These are phyloP conservation scores for Schrenkiella parvula DNA, from an alignment of 345 rosid species.

Conservation along the genomic window DNA sequence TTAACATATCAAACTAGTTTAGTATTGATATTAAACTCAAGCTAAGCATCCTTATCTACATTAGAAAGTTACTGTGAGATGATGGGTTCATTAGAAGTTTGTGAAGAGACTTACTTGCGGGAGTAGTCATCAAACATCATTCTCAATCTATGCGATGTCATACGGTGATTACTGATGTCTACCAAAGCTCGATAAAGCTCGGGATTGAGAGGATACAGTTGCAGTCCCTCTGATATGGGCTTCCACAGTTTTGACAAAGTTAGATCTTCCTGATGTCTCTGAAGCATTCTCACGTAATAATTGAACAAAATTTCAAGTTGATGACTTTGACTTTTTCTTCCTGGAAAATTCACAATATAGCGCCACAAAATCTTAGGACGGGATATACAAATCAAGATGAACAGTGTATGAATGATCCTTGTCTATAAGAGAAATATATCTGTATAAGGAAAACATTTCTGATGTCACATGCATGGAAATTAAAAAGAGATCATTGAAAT, in stretches of 20 bases:
- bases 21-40: neutral
- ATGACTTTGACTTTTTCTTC: constrained; percentile 67
- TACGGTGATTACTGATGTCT: constrained; percentile 61
- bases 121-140: constrained; percentile 61
- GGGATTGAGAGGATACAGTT: constrained; percentile 69
- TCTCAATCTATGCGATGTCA: constrained; percentile 78
- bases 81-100: constrained; percentile 5
- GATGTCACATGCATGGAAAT: constrained; percentile 5
- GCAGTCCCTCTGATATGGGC: constrained; percentile 63
- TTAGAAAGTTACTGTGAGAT: neutral
- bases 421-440: neutral
- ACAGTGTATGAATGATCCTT: constrained; percentile 5
- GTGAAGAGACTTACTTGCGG: constrained; percentile 51
- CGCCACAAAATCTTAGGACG: neutral
- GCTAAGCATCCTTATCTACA: constrained; percentile 3
- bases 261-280: constrained; percentile 58
- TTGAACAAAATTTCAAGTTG: constrained; percentile 62
- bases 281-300: constrained; percentile 62
- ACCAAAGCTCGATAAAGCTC: constrained; percentile 60
- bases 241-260: constrained; percentile 65
- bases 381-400: constrained; percentile 5
- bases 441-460: neutral
- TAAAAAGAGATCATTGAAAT: constrained; percentile 7
- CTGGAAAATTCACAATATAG: constrained; percentile 38
- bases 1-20: constrained; percentile 1